Percentiles rank a stretch among this genome's conserved stretches.
phyloP scores from a whole-genome alignment of 1,284 basidiomycete genomes.

The Rhodotorula sp. region DNA sequence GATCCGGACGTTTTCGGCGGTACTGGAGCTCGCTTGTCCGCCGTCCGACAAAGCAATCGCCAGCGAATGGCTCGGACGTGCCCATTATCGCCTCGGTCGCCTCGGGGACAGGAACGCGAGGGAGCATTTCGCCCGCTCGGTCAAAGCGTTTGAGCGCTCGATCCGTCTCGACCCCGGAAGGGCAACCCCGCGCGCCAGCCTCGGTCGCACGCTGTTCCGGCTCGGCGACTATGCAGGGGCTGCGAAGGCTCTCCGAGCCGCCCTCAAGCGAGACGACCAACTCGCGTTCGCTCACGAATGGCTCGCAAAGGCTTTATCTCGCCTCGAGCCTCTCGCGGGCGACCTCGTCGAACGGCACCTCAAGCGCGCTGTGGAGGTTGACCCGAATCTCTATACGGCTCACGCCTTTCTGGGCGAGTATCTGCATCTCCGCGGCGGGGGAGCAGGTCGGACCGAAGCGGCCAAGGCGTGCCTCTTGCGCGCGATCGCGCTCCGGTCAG shows the following conservation, averaged over 20 bases:
- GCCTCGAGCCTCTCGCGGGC: background rate
- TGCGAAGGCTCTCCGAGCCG: slow-evolving; percentile 2
- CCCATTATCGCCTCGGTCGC: slow-evolving; percentile 20
- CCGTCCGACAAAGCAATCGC: slow-evolving; percentile 16
- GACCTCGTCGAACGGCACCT: slow-evolving; percentile 20
- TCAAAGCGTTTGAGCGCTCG: slow-evolving; percentile 13
- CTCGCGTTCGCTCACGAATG: slow-evolving; percentile 28
- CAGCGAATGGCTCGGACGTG: slow-evolving; percentile 25
- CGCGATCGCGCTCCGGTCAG: slow-evolving; percentile 12
- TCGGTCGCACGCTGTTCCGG: slow-evolving; percentile 20
- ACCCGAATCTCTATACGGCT: slow-evolving; percentile 3
- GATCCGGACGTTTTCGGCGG: background rate
- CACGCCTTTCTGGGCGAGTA: slow-evolving; percentile 32
- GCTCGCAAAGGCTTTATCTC: slow-evolving; percentile 26
- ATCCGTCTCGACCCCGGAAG: slow-evolving; percentile 11
- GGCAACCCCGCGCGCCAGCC: slow-evolving; percentile 20
- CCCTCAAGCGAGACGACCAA: slow-evolving; percentile 15
- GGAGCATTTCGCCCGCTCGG: background rate
- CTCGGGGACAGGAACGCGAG: background rate
- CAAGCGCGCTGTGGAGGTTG: slow-evolving; percentile 12
- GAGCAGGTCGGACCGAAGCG: background rate
- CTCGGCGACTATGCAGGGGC: slow-evolving; percentile 16
- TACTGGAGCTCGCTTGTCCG: slow-evolving; percentile 14
- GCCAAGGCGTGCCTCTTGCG: background rate
- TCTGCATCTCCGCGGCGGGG: slow-evolving; percentile 5